Base-by-base conservation (phyloP, 2,329 filamentous ascomycete species). In the Botrytis porri region DNA sequence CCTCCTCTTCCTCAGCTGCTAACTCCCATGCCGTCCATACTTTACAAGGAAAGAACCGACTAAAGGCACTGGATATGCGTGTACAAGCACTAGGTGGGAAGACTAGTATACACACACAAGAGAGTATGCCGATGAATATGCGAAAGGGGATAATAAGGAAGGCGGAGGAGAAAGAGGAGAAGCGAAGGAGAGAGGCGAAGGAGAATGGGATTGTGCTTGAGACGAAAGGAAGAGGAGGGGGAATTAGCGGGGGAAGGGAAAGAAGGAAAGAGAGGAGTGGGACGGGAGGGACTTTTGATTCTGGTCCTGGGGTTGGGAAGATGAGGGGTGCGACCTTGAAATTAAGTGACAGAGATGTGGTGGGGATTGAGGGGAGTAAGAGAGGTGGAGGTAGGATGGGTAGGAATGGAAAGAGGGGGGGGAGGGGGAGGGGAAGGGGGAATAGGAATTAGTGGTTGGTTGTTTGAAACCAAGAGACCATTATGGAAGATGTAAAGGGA, bases 181-280 rank as follows among this genome's bases (percentile, higher is more conserved):
- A 88, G 84, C 85, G 95, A 69, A 86, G 95, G 54, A 86, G 85
- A 59, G 93, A 97, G 81, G 96, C 96, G 2, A 89, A 87, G 79
- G 95, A 98, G 85, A 97, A 95, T 78, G 96, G 95, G 9, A 90
- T 98, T 77, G 90, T 98, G 66, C 84, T 98, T 48, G 96, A 98
- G 85, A 86, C 85, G 75, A 83, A 81, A 73, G 84, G 83, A 71
- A 85, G 81, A 65, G 73, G 79, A 74, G 76, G 80, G 69, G 80
- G 77, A 76, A 81, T 81, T 80, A 81, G 81, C 80, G 83, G 87
- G 82, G 85, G 89, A 75, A 84, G 89, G 81, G 84, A 88, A 41
- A 61, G 71, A 73, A 84, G 81, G 71, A 84, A 83, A 71, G 85
- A 81, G 69, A 73, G 79, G 74, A 76, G 80, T 70, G 80, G 78